Base-by-base conservation (phyloP, 2,329 filamentous ascomycete species). In the Cytospora piceicola region DNA sequence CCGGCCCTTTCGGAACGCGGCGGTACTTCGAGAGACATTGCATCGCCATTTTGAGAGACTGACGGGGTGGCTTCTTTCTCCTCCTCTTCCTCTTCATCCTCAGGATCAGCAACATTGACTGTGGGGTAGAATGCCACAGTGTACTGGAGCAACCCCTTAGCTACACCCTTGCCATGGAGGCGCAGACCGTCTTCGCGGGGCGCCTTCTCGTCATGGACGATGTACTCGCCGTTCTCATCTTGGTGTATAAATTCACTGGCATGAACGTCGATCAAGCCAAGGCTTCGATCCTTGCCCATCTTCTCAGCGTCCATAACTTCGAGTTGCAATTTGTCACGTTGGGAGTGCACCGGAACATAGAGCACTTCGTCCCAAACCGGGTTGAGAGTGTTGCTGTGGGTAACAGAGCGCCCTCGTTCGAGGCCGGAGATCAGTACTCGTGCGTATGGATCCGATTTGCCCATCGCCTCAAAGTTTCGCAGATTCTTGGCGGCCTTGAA, bases 231-330 rank as follows among this genome's bases (percentile, higher is more conserved):
- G 70, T 85, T 87, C 39, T 94, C 90, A 58, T 87, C 88, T 75
- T 97, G 88, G 6, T 80, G 79, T 68, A 98, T 85, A 75, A 92
- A 98, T 69, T 98, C 92, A 22, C 88, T 82, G 11, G 90, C 89
- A 61, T 86, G 82, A 30, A 97, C 78, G 70, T 98, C 94, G 22
- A 95, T 80, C 63, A 90, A 83, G 61, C 95, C 95, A 39, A 99
- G 84, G 52, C 91, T 91, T 64, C 95, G 90, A 76, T 99, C 95
- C 75, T 93, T 95, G 72, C 92, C 92, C 73, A 98, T 84, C 71
- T 89, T 94, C 78, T 99, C 95, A 68, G 95, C 88, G 72, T 99
- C 95, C 94, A 99, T 97, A 70, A 98, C 93, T 77, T 99, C 95
- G 22, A 99, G 80, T 0, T 89, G 88, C 34, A 99, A 82, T 73